Evolutionary conservation across 495 filamentous ascomycete species (phyloP), one percentile per base, ranked within the genome.

Genomic region (Daldinia decipiens): DNA sequence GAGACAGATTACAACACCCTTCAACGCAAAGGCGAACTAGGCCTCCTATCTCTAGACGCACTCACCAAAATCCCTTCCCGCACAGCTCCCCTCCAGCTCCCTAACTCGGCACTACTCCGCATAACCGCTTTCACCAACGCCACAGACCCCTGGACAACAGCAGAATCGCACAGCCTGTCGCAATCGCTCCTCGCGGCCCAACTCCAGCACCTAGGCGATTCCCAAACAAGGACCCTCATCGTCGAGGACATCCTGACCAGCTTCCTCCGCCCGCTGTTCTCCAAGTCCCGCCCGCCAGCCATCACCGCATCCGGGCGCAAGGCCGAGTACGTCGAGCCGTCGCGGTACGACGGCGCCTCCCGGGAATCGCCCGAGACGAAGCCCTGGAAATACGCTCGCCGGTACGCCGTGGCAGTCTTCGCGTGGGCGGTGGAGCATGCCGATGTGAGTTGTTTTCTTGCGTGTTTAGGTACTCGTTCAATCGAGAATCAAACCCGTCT

Each of bases 331-430:
- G 55, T 86, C 59, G 80, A 88, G 62, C 43, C 58, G 15, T 61
- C 70, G 50, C 73, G 75, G 45, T 73, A 73, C 38, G 69, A 76
- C 66, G 68, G 79, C 65, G 57, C 82, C 31, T 82, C 31, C 45
- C 68, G 77, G 31, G 86, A 83, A 32, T 66, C 83, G 6, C 69
- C 84, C 50, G 85, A 87, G 65, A 81, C 80, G 3, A 93, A 91
- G 77, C 91, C 91, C 3, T 97, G 93, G 93, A 95, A 93, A 72
- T 87, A 84, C 59, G 79, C 79, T 1, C 83, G 88, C 59, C 78
- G 86, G 13, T 88, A 89, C 62, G 83, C 88, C 3, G 79, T 91
- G 1, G 83, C 90, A 0, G 83, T 91, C 2, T 81, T 97, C 38
- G 77, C 80, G 13, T 97, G 92, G 92, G 82, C 86, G 0, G 79